Base-by-base conservation (phyloP, 2,329 filamentous ascomycete genomes). In the Neofusicoccum parvum region DNA sequence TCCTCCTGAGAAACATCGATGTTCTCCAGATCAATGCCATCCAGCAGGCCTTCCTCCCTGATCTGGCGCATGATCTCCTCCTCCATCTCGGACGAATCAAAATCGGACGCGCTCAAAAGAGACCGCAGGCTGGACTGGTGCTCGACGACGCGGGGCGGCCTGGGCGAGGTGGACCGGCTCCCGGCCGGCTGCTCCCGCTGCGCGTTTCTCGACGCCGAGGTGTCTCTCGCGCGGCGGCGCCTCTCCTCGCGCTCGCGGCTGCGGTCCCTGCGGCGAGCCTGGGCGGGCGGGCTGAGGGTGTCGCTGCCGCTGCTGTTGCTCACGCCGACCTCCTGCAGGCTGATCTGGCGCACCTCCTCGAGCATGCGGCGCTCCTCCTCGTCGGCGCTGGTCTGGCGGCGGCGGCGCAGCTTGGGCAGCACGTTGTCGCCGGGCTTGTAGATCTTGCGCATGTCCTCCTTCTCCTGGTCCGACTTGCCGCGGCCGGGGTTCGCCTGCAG, bases 61-160 rank as follows among this genome's bases (percentile, higher is more conserved):
- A 96, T 97, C 74, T 96, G 92, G 49, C 92, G 87, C 70, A 96
- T 87, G 66, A 97, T 96, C 74, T 97, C 93, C 67, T 91, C 88
- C 74, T 97, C 91, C 71, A 96, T 89, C 69, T 94, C 90, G 20
- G 88, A 85, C 51, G 90, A 88, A 70, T 91, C 91, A 65, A 92
- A 84, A 68, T 94, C 90, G 0, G 90, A 91, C 4, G 89, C 86
- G 72, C 92, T 94, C 66, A 98, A 88, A 66, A 98, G 80, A 10
- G 92, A 96, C 62, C 94, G 84, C 69, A 98, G 81, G 66, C 93
- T 97, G 0, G 92, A 90, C 80, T 98, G 94, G 73, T 97, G 94
- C 73, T 95, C 92, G 54, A 97, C 84, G 62, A 88, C 89, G 58
- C 90, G 81, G 9, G 76, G 75, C 7, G 73, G 60, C 27, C 54